These are phyloP conservation scores for Sisymbrium irio DNA, from an alignment of 345 rosid genomes.

Conservation along the genomic window DNA sequence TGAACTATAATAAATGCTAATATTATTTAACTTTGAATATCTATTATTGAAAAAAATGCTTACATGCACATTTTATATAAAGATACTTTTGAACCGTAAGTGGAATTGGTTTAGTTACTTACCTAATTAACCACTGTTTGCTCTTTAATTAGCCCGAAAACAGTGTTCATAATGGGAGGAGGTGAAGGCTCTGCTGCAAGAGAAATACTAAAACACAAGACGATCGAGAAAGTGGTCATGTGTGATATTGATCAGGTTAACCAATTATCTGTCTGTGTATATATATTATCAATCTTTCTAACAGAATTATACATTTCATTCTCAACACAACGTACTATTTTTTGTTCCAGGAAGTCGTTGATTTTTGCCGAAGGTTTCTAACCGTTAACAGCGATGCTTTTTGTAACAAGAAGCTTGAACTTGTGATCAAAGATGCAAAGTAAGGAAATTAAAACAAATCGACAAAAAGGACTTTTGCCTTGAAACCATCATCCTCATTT, in stretches of 20 bases:
- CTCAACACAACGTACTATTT: not conserved
- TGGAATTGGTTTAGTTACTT: not conserved
- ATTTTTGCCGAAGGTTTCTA: slow-evolving; percentile 66
- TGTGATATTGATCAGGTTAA: slow-evolving; percentile 90
- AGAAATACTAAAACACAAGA: slow-evolving; percentile 72
- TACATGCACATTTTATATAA: not conserved
- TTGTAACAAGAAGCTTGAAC: slow-evolving; percentile 63
- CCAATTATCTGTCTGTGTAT: not conserved
- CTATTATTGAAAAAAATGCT: not conserved
- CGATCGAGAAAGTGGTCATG: slow-evolving; percentile 81
- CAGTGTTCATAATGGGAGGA: slow-evolving; percentile 91
- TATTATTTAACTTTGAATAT: not conserved
- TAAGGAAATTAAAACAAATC: slow-evolving; percentile 24
- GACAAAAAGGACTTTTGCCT: not conserved
- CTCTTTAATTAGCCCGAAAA: slow-evolving; percentile 55
- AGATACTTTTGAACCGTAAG: not conserved
- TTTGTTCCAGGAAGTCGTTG: slow-evolving; percentile 75
- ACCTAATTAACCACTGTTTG: not conserved
- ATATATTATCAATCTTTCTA: not conserved
- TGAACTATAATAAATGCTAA: not conserved
- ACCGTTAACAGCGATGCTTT: slow-evolving; percentile 82
- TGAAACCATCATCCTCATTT: no score
- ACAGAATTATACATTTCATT: not conserved
- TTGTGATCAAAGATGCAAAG: slow-evolving; percentile 89
- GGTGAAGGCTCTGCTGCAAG: slow-evolving; percentile 99